Evolutionary conservation across 257 asterid genomes (phyloP), one percentile per base, ranked within the genome.

Genomic region (Craterostigma plantagineum): DNA sequence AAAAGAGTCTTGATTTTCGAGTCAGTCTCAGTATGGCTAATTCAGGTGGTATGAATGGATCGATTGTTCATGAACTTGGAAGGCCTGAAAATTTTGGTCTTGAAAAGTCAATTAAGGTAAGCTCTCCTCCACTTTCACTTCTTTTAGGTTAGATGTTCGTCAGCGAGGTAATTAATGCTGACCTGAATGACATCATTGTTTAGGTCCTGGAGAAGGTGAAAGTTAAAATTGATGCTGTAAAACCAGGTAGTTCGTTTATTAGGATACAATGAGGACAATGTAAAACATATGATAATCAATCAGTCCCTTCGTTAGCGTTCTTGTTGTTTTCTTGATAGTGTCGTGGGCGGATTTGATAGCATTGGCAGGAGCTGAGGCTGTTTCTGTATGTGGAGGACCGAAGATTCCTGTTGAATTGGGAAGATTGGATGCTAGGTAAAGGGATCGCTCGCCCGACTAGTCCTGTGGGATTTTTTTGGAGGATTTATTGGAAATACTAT

Each of bases 301-400:
- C 1, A 41, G 48, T 59, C 53, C 27, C 43, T 47, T 15, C 38
- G 33, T 46, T 49, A 11, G 43, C 54, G 65, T 57, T 63, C 55
- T 49, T 11, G 13, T 43, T 51, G n/a, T n/a, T n/a, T n/a, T n/a
- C n/a, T n/a, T n/a, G 35, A 39, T 46, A 80, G 94, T 78, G 39
- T 76, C 94, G 14, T 81, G 97, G 97, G 91, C 93, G 10, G 97
- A 81, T 65, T 55, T 81, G 60, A 81, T 86, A 52, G 94, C 94
- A 34, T 56, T 76, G 57, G 93, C 85, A 51, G 97, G 97, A 62
- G 87, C 97, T 7, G 91, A 76, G 65, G 79, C 97, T 48, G 84
- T 81, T 58, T 76, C 63, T 15, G 42, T 81, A 35, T 86, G 97
- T 63, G 94, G 90, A 63, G 94, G 97, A 59, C 97, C 97, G 11